Conservation (phyloP, 495 filamentous ascomycete species). For the Aspergillus carlsbadensis region DNA sequence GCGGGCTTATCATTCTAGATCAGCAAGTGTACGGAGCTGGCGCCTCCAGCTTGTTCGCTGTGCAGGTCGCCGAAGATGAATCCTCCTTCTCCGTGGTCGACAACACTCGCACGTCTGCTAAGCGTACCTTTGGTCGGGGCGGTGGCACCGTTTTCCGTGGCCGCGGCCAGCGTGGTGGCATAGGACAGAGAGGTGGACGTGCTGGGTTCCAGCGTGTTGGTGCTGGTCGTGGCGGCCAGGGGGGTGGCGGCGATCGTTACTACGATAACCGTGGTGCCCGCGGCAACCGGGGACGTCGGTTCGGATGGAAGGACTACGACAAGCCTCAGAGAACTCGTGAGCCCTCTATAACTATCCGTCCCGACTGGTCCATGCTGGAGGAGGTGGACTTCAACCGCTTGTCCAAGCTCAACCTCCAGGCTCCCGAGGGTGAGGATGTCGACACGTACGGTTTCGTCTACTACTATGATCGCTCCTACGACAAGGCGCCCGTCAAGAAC, state of each 20-base stretch:
- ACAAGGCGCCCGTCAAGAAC: conserved; percentile 86
- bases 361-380: conserved; percentile 93
- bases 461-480: conserved; percentile 94
- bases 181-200: conserved; percentile 48
- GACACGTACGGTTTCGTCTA: conserved; percentile 95
- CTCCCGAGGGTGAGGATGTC: conserved; percentile 90
- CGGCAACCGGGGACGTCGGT: conserved; percentile 69
- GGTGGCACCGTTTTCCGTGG: conserved; percentile 86
- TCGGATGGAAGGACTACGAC: conserved; percentile 98
- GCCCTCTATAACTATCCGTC: conserved; percentile 87
- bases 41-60: conserved; percentile 78
- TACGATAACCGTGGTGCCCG: conserved; percentile 59
- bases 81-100: conserved; percentile 97
- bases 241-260: conserved; percentile 53
- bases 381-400: conserved; percentile 98
- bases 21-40: conserved; percentile 97
- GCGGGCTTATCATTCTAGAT: conserved; percentile 56
- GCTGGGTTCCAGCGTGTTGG: conserved; percentile 67
- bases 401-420: conserved; percentile 90
- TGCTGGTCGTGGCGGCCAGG: conserved; percentile 58
- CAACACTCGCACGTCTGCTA: conserved; percentile 79
- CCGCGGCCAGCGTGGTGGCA: conserved; percentile 64
- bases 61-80: conserved; percentile 91
- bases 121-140: conserved; percentile 84
- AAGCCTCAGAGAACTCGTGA: conserved; percentile 96